These are phyloP conservation scores for Nematodospora anomalae DNA, from an alignment of 1,139 yeast species.

Conservation along the genomic window DNA sequence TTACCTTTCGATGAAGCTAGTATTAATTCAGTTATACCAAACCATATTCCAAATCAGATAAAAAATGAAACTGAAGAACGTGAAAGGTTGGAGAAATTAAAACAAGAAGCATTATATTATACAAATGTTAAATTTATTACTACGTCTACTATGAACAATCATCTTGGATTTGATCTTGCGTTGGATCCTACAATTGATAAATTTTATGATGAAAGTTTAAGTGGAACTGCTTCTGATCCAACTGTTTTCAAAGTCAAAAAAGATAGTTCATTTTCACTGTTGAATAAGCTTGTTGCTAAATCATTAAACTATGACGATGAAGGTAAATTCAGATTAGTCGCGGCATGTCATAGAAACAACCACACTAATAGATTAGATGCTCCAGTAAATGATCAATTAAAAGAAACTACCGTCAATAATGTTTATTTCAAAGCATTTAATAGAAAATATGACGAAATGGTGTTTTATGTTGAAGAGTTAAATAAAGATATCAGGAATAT, in stretches of 20 bases:
- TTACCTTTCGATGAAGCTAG: slow-evolving; percentile 54
- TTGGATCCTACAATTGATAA: slow-evolving; percentile 52
- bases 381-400: slow-evolving; percentile 41
- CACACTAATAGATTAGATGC: slow-evolving; percentile 68
- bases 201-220: slow-evolving; percentile 49
- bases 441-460: slow-evolving; percentile 45
- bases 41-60: slow-evolving; percentile 66
- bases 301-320: slow-evolving; percentile 33
- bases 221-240: slow-evolving; percentile 52
- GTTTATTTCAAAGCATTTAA: slow-evolving; percentile 44
- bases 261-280: slow-evolving; percentile 51
- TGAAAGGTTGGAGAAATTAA: slow-evolving; percentile 56
- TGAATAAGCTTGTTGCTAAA: slow-evolving; percentile 52
- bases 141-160: slow-evolving; percentile 51
- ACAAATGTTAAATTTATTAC: slow-evolving; percentile 60
- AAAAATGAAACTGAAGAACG: slow-evolving; percentile 59
- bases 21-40: slow-evolving; percentile 54
- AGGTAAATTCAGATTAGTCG: slow-evolving; percentile 54
- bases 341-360: slow-evolving; percentile 69
- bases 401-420: slow-evolving; percentile 31
- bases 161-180: slow-evolving; percentile 76
- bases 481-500: slow-evolving; percentile 34
- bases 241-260: slow-evolving; percentile 54
- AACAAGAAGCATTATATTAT: slow-evolving; percentile 79
- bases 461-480: slow-evolving; percentile 48